Evolutionary conservation across 2,329 filamentous ascomycete species (phyloP).

Genomic region (Colletotrichum melonis): DNA sequence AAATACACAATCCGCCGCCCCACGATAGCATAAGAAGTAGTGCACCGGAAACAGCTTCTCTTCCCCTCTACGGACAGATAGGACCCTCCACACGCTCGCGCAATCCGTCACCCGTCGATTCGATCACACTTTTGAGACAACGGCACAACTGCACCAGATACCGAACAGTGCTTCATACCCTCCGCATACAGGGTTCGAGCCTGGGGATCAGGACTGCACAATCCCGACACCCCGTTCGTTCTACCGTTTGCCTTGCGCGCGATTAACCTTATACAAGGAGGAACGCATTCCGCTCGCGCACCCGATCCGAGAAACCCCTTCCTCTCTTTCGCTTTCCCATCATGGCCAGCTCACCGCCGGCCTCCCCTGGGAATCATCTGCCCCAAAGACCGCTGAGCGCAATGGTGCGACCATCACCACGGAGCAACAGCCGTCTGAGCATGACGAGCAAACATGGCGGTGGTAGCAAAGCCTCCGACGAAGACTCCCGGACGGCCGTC

Average conservation of each 20-base stretch:
- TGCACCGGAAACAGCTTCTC: constrained; percentile 24
- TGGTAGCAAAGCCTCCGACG: constrained; percentile 87
- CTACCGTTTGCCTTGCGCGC: constrained; percentile 10
- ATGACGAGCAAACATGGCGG: constrained; percentile 80
- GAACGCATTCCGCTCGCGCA: constrained; percentile 20
- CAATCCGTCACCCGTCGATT: constrained; percentile 18
- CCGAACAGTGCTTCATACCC: constrained; percentile 27
- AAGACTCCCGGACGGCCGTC: constrained; percentile 90
- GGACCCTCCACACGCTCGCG: constrained; percentile 21
- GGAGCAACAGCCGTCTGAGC: constrained; percentile 88
- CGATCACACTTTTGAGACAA: constrained; percentile 29
- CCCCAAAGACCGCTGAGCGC: constrained; percentile 82
- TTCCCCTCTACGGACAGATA: neutral
- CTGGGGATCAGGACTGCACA: constrained; percentile 21
- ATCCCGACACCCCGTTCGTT: constrained; percentile 24
- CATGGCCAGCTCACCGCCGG: constrained; percentile 79
- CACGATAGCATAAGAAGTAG: constrained; percentile 20
- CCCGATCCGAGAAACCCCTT: constrained; percentile 24
- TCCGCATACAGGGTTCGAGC: constrained; percentile 24
- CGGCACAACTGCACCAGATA: constrained; percentile 21
- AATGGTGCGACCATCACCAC: constrained; percentile 77
- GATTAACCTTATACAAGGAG: constrained; percentile 28
- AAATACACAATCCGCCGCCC: neutral
- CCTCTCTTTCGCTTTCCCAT: constrained; percentile 40
- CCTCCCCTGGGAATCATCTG: constrained; percentile 65